Base-by-base conservation (phyloP, 805 yeast genomes). In the Wickerhamomyces alni region DNA sequence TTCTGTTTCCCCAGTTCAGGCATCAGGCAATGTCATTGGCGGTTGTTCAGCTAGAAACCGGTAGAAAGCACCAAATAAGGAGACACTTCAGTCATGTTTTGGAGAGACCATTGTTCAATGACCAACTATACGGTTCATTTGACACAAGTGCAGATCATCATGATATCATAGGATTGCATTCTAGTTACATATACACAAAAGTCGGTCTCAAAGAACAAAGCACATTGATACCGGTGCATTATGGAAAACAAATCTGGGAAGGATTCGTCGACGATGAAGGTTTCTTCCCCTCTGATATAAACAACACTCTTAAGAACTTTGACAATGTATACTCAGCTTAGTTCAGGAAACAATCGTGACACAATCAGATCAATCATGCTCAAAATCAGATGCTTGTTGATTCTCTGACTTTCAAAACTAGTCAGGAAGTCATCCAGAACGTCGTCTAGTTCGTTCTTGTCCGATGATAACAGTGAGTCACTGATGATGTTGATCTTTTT, bases 321-420 rank as follows among this genome's bases (percentile, higher is more conserved):
- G 59, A 50, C 9, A 29, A 37, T 17, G 29, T 34, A 5, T 39
- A 30, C 15, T 27, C 21, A 17, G 21, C 43, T 34, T 22, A 62
- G 24, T 37, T 70, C 74, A 1, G 74, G 73, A 35, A 67, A 58
- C 17, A 68, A 22, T 38, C 63, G 59, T 11, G 65, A 52, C 8
- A 74, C 47, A 0, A 69, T 13, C 30, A 69, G 57, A 46, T 75
- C 80, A 28, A 72, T 16, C 0, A 74, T 17, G 31, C 59, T 62
- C 53, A 67, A 65, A 6, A 70, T 41, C 37, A 75, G 49, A 16
- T 68, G 59, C 46, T 70, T 67, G 51, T 74, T 75, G 33, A 72
- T 57, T 9, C 59, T 46, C 37, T 62, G 62, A 35, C 66, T 57
- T 13, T 58, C 53, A 33, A 69, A 64, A 8, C 59, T 44, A 18